phyloP scores from a whole-genome alignment of 2,329 filamentous ascomycete species.

The Alternaria panax region DNA sequence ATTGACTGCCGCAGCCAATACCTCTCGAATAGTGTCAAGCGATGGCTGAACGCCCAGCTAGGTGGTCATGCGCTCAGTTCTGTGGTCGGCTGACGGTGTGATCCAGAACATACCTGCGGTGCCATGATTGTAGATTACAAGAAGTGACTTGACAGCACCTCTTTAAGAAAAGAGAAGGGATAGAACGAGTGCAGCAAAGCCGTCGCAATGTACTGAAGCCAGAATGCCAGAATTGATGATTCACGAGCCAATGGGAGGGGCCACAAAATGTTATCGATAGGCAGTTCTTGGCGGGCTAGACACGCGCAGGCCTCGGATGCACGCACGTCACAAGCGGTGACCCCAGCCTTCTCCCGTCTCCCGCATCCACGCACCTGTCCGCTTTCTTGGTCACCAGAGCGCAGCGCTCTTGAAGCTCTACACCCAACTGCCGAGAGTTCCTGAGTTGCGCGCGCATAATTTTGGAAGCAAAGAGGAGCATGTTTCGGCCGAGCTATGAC shows the following conservation, averaged over 20 bases:
- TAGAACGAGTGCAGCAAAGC: conserved; percentile 2
- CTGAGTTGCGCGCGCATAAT: background rate
- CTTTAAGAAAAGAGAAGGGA: background rate
- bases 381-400: conserved; percentile 4
- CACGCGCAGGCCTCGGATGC: conserved; percentile 2
- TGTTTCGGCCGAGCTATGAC: conserved; percentile 19
- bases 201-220: conserved; percentile 21
- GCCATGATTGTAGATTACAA: conserved; percentile 25
- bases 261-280: conserved; percentile 15
- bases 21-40: conserved; percentile 65
- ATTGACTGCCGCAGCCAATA: conserved; percentile 61
- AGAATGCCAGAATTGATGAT: conserved; percentile 24
- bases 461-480: conserved; percentile 18
- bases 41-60: conserved; percentile 64
- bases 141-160: conserved; percentile 3
- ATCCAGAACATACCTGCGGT: conserved; percentile 31
- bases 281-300: background rate
- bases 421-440: background rate
- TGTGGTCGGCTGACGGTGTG: conserved; percentile 8
- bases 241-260: conserved; percentile 25
- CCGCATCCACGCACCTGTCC: conserved; percentile 1
- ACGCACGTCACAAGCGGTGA: conserved; percentile 12
- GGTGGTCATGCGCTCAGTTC: conserved; percentile 43
- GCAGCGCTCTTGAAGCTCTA: background rate
- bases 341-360: conserved; percentile 4